Conservation (phyloP, 345 rosid species). For the Citrus cavaleriei region DNA sequence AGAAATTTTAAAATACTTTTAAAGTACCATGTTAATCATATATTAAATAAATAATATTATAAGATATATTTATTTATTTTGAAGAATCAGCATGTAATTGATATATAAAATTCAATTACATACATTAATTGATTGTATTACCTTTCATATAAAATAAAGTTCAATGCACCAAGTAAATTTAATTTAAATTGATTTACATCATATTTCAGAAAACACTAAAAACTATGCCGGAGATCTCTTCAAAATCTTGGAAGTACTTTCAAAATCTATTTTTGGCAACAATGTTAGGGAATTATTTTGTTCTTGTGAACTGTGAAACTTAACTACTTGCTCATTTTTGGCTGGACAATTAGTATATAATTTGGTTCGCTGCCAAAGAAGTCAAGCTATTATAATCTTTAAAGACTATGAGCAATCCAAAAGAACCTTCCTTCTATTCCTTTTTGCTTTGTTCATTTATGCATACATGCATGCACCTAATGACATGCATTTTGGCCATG, state of each 20-base stretch:
- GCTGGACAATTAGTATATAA: neutral
- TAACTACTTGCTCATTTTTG: neutral
- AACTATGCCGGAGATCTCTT: too few relatives aligned
- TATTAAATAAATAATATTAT: too few relatives aligned
- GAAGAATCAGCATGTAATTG: too few relatives aligned
- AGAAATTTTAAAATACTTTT: too few relatives aligned
- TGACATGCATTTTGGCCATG: neutral
- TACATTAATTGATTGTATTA: fast-evolving
- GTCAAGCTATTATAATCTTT: neutral
- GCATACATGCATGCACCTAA: neutral
- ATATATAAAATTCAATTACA: too few relatives aligned
- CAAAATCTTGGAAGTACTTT: neutral
- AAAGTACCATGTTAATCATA: too few relatives aligned
- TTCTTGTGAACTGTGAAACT: neutral
- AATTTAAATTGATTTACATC: too few relatives aligned
- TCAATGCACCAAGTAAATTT: fast-evolving
- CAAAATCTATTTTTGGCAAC: neutral
- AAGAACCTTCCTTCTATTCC: too few relatives aligned
- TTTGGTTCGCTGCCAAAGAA: neutral
- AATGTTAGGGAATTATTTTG: neutral
- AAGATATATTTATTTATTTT: too few relatives aligned
- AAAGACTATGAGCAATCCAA: neutral
- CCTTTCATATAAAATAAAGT: fast-evolving
- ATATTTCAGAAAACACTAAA: too few relatives aligned
- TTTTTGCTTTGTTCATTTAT: too few relatives aligned